Percentiles rank a stretch among this genome's conserved stretches.
phyloP scores from a whole-genome alignment of 257 asterid species.

The Osmanthus fragrans region DNA sequence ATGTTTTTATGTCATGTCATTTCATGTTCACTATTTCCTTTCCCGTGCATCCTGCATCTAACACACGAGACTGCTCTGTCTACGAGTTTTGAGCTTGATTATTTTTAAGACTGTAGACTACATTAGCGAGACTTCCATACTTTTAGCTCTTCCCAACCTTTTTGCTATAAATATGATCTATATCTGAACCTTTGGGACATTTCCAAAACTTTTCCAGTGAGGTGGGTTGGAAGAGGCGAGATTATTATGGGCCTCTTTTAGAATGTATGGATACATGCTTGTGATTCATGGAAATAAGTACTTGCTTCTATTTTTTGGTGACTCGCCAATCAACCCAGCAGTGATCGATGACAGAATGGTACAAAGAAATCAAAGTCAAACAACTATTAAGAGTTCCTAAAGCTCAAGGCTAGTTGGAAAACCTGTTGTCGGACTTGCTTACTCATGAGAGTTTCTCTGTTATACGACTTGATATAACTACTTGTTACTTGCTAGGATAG shows the following conservation, averaged over 20 bases:
- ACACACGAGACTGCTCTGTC: neutral
- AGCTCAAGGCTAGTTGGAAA: no score
- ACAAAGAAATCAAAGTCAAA: no score
- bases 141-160: neutral
- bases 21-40: neutral
- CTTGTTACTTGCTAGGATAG: neutral
- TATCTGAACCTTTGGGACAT: neutral
- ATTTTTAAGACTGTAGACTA: slow-evolving; percentile 16
- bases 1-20: neutral
- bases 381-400: no score
- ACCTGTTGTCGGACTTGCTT: neutral
- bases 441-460: neutral
- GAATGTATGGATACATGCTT: neutral
- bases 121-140: neutral
- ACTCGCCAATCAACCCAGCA: no score
- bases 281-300: neutral
- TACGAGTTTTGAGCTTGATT: slow-evolving; percentile 1
- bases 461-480: neutral
- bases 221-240: neutral
- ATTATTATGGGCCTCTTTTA: neutral
- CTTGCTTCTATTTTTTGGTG: neutral
- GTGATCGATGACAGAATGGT: no score
- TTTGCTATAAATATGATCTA: neutral
- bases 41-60: neutral
- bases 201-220: neutral